Conservation (phyloP, 805 yeast species). For the Kuraishia ogatae region DNA sequence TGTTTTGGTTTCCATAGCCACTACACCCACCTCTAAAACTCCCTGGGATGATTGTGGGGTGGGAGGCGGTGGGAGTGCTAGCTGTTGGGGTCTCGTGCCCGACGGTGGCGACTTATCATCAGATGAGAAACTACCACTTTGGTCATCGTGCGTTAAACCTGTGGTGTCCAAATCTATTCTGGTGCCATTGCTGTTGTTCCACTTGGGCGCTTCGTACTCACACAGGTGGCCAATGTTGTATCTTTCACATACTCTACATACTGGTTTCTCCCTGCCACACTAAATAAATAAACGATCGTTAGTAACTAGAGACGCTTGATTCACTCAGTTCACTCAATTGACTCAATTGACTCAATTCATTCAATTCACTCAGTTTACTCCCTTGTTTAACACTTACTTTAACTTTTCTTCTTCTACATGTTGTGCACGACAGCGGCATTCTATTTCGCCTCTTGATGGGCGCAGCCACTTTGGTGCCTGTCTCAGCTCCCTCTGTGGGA, state of each 20-base stretch:
- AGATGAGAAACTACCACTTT: background rate
- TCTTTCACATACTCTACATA: slow-evolving; percentile 22
- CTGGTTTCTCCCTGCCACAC: slow-evolving; percentile 27
- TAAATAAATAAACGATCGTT: slow-evolving; percentile 1
- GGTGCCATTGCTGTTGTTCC: slow-evolving; percentile 11
- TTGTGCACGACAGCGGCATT: slow-evolving; percentile 35
- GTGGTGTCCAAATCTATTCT: background rate
- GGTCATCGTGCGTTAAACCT: background rate
- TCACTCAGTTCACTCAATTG: too few relatives aligned
- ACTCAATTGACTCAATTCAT: too few relatives aligned
- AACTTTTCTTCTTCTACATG: slow-evolving; percentile 37
- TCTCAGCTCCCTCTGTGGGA: background rate
- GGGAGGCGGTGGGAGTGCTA: too few relatives aligned
- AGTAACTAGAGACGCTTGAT: slow-evolving; percentile 8
- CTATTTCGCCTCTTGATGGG: slow-evolving; percentile 25
- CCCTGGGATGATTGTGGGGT: too few relatives aligned
- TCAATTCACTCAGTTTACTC: too few relatives aligned
- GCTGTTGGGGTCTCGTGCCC: background rate
- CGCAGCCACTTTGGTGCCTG: background rate
- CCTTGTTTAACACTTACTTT: slow-evolving; percentile 22
- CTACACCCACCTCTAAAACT: background rate
- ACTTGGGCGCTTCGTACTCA: slow-evolving; percentile 20
- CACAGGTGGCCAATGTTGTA: slow-evolving; percentile 20
- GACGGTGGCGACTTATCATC: background rate
- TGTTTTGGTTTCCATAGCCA: background rate